These are phyloP conservation scores for Apophysomyces sp. DNA, from an alignment of 371 early-diverging fungal genomes.

Conservation along the genomic window DNA sequence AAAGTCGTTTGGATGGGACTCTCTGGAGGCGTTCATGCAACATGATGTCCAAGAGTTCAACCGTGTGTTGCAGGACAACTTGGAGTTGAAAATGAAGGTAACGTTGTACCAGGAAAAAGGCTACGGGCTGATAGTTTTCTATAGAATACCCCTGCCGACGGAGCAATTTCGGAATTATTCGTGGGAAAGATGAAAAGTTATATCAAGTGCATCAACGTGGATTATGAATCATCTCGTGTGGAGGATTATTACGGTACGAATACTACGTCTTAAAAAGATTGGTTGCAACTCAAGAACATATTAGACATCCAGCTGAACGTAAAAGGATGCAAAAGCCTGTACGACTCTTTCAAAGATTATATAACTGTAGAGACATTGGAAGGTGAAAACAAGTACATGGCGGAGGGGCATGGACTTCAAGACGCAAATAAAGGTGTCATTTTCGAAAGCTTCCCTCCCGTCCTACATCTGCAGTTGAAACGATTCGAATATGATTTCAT, in stretches of 20 bases:
- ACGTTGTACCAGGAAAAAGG: too few relatives aligned
- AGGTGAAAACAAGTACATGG: conserved; percentile 97
- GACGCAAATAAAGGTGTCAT: conserved; percentile 96
- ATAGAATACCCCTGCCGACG: conserved; percentile 78
- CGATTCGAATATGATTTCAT: conserved; percentile 97
- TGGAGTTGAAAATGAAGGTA: conserved; percentile 88
- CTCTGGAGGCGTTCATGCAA: conserved; percentile 91
- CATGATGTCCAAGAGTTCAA: conserved; percentile 98
- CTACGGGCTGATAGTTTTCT: too few relatives aligned
- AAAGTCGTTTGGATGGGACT: conserved; percentile 96
- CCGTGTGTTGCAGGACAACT: conserved; percentile 91
- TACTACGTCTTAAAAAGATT: conserved; percentile 16
- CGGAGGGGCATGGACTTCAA: conserved; percentile 95
- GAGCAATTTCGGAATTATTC: conserved; percentile 90
- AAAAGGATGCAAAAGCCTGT: conserved; percentile 84
- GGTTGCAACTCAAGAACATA: neutral
- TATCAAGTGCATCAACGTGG: conserved; percentile 90
- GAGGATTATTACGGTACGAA: conserved; percentile 62
- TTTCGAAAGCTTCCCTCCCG: conserved; percentile 94
- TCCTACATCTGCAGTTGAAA: conserved; percentile 97
- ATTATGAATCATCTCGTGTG: conserved; percentile 89
- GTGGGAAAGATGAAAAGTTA: conserved; percentile 94
- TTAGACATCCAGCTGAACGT: conserved; percentile 94
- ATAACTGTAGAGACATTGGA: conserved; percentile 88
- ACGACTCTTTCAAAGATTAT: conserved; percentile 92